phyloP scores from a whole-genome alignment of 208 protist species.

The Trichomonas gallinae region DNA sequence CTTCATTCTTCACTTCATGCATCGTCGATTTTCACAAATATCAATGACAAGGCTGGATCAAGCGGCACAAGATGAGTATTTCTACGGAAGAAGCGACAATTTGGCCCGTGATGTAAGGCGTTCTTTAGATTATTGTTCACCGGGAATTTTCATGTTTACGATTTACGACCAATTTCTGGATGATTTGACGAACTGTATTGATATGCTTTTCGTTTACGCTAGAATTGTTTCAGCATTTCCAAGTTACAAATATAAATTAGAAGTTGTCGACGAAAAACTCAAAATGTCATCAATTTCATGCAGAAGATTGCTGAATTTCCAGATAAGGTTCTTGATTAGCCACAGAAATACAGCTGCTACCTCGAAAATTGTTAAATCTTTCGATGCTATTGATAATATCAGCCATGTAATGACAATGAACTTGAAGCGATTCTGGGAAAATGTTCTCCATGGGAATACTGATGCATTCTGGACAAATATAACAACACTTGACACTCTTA shows the following conservation, averaged over 20 bases:
- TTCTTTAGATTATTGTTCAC: not conserved
- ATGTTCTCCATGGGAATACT: not conserved
- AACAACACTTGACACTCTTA: not conserved
- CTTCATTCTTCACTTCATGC: not conserved
- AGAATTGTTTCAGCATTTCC: not conserved
- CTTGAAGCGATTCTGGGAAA: not conserved
- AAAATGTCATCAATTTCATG: not conserved
- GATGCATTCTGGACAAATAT: not conserved
- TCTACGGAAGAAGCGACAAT: not conserved
- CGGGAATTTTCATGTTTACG: not conserved
- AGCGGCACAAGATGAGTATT: not conserved
- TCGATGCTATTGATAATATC: not conserved
- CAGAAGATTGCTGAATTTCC: not conserved
- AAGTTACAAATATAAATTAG: not conserved
- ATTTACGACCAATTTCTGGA: not conserved
- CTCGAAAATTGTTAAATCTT: not conserved
- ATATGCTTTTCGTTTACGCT: not conserved
- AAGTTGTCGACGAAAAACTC: not conserved
- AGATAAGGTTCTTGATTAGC: not conserved
- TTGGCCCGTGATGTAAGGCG: not conserved
- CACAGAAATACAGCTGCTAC: not conserved
- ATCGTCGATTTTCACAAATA: not conserved
- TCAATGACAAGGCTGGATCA: not conserved
- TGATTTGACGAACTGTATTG: not conserved
- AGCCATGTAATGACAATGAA: not conserved